Base-by-base conservation (phyloP, 140 eudicot species). In the Flaveria floridana region DNA sequence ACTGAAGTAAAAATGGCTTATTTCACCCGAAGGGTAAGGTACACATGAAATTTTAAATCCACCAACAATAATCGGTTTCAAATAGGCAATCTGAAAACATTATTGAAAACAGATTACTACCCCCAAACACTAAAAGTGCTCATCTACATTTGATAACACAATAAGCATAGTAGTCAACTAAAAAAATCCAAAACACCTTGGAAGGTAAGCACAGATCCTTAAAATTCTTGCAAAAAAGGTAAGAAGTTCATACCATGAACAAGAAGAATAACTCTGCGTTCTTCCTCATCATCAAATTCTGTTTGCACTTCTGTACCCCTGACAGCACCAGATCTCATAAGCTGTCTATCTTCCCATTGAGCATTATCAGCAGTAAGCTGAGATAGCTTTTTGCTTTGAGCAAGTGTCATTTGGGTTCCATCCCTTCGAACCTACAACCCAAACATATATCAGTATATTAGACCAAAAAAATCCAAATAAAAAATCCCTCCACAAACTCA, bases 261-360 rank as follows among this genome's bases (percentile, higher is more conserved):
- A 68, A 94, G 89, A 75, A 94, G 99, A 75, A 90, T 94, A 75
- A 94, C 90, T 72, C 86, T 90, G 59, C 89, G 83, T 80, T 94
- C 97, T 30, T 94, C 99, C 78, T 94, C 99, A 19, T 90, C 88
- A 48, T 90, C 99, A 81, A 94, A 90, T 68, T 94, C 99, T 16
- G 99, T 90, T 75, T 94, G 99, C 50, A 94, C 96, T 78, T 90
- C 99, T 57, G 97, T 94, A 71, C 96, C 92, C 81, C 96, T 84
- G 56, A 94, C 99, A 70, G 97, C 97, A 34, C 99, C 99, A 68
- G 99, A 94, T 78, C 97, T 86, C 82, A 94, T 62, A 28, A 94
- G 96, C 72, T 94, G 99, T 13, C 99, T 81, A 75, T 94, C 99
- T 77, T 94, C 99, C 99, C 99, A 94, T 61, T 94, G 97, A 76